Conservation (phyloP, 768 basidiomycete species). For the Pleurotus tuber-regium region DNA sequence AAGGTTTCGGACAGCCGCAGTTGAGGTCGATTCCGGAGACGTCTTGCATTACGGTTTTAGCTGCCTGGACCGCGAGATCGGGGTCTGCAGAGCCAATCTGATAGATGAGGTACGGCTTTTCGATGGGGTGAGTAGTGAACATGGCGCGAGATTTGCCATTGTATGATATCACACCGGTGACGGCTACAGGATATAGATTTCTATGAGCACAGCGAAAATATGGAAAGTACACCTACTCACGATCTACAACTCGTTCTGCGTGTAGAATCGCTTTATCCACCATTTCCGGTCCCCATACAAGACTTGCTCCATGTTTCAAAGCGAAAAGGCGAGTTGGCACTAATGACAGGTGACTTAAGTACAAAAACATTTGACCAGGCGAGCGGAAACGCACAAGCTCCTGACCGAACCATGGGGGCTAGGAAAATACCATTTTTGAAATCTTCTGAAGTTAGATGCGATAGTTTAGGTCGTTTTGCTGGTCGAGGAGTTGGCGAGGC, state of each 20-base stretch:
- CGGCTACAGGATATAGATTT: too few relatives aligned
- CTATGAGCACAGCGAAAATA: background rate
- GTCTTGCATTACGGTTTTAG: constrained; percentile 81
- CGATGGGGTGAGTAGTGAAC: constrained; percentile 90
- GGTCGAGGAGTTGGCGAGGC: constrained; percentile 44
- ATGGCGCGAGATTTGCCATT: constrained; percentile 81
- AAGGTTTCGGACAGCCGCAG: constrained; percentile 96
- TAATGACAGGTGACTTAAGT: constrained; percentile 29
- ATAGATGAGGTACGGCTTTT: constrained; percentile 92
- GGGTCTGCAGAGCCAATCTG: constrained; percentile 93
- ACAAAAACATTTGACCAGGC: constrained; percentile 14
- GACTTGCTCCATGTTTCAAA: constrained; percentile 87
- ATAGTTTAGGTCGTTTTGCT: constrained; percentile 53
- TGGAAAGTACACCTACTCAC: constrained; percentile 46
- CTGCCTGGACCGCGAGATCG: constrained; percentile 88
- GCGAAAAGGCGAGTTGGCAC: constrained; percentile 86
- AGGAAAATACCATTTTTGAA: constrained; percentile 90
- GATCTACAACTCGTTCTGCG: constrained; percentile 78
- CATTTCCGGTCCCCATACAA: constrained; percentile 97
- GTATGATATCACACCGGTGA: constrained; percentile 86
- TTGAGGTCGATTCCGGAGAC: constrained; percentile 95
- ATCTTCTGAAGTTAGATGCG: constrained; percentile 63
- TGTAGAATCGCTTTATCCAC: constrained; percentile 96
- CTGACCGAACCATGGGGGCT: constrained; percentile 98
- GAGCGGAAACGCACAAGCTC: constrained; percentile 59